Percentiles rank a stretch among this genome's conserved stretches.
These are phyloP conservation scores for Leishmania arabica DNA, from an alignment of 208 protist genomes.

Conservation along the genomic window DNA sequence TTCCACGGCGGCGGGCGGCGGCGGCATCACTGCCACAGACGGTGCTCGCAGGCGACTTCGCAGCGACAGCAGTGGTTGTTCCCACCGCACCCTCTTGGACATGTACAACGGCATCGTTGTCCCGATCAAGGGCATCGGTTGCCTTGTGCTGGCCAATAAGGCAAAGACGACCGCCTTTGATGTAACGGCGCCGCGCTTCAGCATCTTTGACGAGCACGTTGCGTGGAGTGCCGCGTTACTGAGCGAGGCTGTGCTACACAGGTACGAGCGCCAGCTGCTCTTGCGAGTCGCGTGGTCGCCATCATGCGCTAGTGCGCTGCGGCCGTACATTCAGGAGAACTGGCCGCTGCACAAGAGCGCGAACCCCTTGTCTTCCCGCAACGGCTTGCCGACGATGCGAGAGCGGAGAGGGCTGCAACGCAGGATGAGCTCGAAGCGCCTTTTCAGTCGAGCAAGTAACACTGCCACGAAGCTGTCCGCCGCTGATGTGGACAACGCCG, in stretches of 20 bases:
- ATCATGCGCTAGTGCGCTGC: slow-evolving; percentile 30
- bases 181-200: slow-evolving; percentile 34
- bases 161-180: not conserved
- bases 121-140: slow-evolving; percentile 60
- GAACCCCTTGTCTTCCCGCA: not conserved
- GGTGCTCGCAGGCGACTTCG: not conserved
- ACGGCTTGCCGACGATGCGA: not conserved
- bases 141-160: slow-evolving; percentile 74
- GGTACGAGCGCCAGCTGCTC: slow-evolving; percentile 60
- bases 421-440: not conserved
- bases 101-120: slow-evolving; percentile 53
- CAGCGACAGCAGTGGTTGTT: not conserved
- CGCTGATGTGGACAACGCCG: slow-evolving; percentile 13
- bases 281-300: slow-evolving; percentile 41
- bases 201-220: slow-evolving; percentile 66
- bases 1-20: not conserved
- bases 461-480: slow-evolving; percentile 7
- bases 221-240: slow-evolving; percentile 62
- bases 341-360: not conserved
- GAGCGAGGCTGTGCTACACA: slow-evolving; percentile 56
- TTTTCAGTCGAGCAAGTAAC: not conserved
- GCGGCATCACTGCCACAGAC: not conserved
- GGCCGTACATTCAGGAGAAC: slow-evolving; percentile 17
- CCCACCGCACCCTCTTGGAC: slow-evolving; percentile 19
- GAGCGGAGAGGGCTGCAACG: not conserved